These are phyloP conservation scores for Secale cereale DNA, from an alignment of 176 grass and related monocot genomes.

Conservation along the genomic window DNA sequence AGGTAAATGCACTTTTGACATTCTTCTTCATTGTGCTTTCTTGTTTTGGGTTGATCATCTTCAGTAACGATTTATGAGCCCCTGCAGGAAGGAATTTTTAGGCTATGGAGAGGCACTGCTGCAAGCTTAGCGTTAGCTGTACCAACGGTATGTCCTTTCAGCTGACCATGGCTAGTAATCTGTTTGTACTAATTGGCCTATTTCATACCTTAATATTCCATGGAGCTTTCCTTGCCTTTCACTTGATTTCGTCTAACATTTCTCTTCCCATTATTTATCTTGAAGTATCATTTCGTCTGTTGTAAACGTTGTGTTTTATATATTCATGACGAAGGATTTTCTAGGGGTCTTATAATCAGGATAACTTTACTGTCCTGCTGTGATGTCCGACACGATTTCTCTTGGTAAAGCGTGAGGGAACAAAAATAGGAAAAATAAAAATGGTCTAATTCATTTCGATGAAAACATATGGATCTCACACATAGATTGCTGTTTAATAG, in stretches of 20 bases:
- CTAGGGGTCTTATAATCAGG: too few relatives aligned
- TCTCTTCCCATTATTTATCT: not conserved
- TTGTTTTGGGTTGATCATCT: conserved; percentile 11
- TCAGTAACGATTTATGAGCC: conserved; percentile 2
- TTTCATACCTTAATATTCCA: conserved; percentile 3
- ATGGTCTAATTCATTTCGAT: too few relatives aligned
- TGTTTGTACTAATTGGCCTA: not conserved
- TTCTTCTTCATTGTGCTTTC: not conserved
- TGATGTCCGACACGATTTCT: too few relatives aligned
- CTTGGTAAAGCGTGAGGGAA: too few relatives aligned
- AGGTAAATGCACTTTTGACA: conserved; percentile 49
- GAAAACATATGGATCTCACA: too few relatives aligned
- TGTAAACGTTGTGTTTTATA: not conserved
- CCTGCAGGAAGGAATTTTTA: conserved; percentile 78
- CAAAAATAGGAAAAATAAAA: too few relatives aligned
- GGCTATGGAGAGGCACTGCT: conserved; percentile 89
- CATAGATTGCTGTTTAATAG: too few relatives aligned
- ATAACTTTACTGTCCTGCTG: too few relatives aligned
- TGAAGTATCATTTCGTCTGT: not conserved
- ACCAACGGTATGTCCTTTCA: conserved; percentile 68
- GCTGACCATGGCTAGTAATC: not conserved
- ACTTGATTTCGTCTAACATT: not conserved
- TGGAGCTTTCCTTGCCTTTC: not conserved
- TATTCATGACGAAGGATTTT: too few relatives aligned
- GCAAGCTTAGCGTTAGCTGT: conserved; percentile 80